These are phyloP conservation scores for Geosmithia putterillii DNA, from an alignment of 2,329 filamentous ascomycete genomes.

Conservation along the genomic window DNA sequence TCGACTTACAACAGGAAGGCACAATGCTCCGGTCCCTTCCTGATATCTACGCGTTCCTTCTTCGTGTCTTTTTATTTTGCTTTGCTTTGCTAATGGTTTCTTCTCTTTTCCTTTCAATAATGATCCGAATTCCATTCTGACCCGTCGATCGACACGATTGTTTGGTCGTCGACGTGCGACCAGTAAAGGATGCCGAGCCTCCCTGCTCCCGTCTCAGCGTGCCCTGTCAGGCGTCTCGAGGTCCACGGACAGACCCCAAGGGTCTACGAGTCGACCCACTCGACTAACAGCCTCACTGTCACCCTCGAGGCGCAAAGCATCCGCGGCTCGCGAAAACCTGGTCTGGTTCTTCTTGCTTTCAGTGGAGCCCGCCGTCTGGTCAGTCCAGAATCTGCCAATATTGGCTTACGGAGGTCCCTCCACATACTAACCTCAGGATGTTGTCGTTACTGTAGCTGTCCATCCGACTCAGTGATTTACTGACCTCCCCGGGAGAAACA, in stretches of 20 bases:
- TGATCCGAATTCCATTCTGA: background rate
- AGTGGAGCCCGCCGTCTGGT: constrained; percentile 12
- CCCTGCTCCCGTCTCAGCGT: constrained; percentile 15
- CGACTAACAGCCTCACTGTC: background rate
- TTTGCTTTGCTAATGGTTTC: background rate
- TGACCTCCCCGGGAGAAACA: constrained; percentile 2
- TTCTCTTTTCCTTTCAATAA: background rate
- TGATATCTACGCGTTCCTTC: background rate
- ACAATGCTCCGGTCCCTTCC: background rate
- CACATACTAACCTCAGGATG: background rate
- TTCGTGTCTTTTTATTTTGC: background rate
- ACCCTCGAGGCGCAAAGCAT: background rate
- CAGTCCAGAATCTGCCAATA: constrained; percentile 2
- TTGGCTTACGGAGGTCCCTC: background rate
- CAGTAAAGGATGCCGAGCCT: constrained; percentile 12
- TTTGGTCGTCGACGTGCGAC: constrained; percentile 1
- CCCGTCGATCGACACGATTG: background rate
- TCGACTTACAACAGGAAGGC: background rate
- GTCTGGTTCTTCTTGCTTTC: constrained; percentile 14
- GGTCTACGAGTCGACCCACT: constrained; percentile 12
- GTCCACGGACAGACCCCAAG: constrained; percentile 10
- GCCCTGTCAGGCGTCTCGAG: constrained; percentile 16
- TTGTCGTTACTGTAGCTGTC: too few relatives aligned
- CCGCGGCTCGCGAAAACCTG: constrained; percentile 1
- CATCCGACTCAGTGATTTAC: constrained; percentile 14